A percentile compares a stretch with the other conserved stretches of the same genome.
Evolutionary conservation across 805 yeast species (phyloP).

Genomic region (Helenozyma baotianmanensis): DNA sequence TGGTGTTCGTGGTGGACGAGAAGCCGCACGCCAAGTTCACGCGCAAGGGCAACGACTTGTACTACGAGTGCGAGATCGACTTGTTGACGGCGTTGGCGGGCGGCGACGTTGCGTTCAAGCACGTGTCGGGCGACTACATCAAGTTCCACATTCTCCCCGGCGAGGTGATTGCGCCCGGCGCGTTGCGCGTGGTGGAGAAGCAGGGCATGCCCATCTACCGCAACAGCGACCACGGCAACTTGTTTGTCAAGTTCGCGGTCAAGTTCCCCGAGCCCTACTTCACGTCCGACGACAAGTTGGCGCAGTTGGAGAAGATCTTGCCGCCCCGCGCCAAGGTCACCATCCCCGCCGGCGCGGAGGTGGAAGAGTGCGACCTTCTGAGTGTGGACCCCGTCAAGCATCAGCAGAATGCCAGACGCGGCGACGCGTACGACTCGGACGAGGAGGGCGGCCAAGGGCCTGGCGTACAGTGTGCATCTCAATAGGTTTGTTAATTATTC

Average conservation of each 20-base stretch:
- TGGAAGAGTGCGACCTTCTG: constrained; percentile 74
- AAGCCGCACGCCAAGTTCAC: constrained; percentile 78
- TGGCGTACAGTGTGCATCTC: constrained; percentile 24
- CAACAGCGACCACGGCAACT: constrained; percentile 83
- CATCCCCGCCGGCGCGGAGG: constrained; percentile 68
- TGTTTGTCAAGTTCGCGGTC: constrained; percentile 78
- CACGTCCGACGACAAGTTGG: constrained; percentile 69
- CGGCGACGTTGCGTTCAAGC: constrained; percentile 84
- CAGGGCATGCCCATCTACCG: constrained; percentile 98
- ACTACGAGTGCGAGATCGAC: constrained; percentile 82
- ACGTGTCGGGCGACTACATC: constrained; percentile 86
- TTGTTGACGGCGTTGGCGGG: constrained; percentile 94
- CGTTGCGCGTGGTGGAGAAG: constrained; percentile 73
- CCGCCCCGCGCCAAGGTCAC: constrained; percentile 65
- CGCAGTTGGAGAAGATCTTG: constrained; percentile 66
- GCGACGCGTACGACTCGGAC: constrained; percentile 39
- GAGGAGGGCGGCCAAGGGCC: constrained; percentile 34
- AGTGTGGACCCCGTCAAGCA: constrained; percentile 67
- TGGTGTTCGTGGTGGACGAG: constrained; percentile 85
- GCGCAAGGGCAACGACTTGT: constrained; percentile 86
- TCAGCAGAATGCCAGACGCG: constrained; percentile 35
- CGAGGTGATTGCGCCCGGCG: constrained; percentile 85
- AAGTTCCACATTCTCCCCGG: constrained; percentile 84
- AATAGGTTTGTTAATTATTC: constrained; percentile 7
- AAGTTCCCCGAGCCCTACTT: constrained; percentile 81